phyloP scores from a whole-genome alignment of 805 yeast species.

The Brettanomyces anomalus region DNA sequence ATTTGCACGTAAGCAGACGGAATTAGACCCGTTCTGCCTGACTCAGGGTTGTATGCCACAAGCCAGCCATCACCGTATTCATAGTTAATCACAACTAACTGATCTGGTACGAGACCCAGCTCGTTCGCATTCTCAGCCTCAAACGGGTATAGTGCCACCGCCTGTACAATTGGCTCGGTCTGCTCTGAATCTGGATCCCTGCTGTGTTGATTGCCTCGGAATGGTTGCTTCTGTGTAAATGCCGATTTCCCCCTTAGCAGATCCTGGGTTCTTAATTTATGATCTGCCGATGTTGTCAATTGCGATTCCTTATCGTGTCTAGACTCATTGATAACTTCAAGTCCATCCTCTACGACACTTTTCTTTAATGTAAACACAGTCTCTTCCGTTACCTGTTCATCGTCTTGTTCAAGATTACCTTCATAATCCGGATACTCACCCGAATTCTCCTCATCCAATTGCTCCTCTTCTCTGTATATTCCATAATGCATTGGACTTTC shows the following conservation, averaged over 20 bases:
- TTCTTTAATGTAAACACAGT: not conserved
- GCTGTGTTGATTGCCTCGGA: too few relatives aligned
- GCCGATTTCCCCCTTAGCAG: too few relatives aligned
- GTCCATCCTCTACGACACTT: not conserved
- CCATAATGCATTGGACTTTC: slow-evolving; percentile 69
- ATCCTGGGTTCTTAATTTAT: too few relatives aligned
- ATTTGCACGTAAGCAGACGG: slow-evolving; percentile 89
- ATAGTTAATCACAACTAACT: slow-evolving; percentile 74
- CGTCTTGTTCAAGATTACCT: slow-evolving; percentile 8
- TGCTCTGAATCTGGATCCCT: slow-evolving; percentile 6
- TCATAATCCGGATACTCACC: slow-evolving; percentile 9
- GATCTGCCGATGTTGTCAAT: too few relatives aligned
- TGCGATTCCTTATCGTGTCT: not conserved
- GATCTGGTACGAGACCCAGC: slow-evolving; percentile 68
- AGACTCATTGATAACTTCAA: not conserved
- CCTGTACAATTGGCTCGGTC: slow-evolving; percentile 28
- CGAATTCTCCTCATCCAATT: slow-evolving; percentile 16
- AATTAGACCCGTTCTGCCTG: slow-evolving; percentile 82
- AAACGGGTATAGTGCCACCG: slow-evolving; percentile 84
- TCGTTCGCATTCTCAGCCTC: slow-evolving; percentile 93
- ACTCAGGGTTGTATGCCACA: slow-evolving; percentile 73
- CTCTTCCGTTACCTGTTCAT: not conserved
- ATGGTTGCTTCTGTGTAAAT: too few relatives aligned
- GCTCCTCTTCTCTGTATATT: slow-evolving; percentile 9
- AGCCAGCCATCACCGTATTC: slow-evolving; percentile 99